These are phyloP conservation scores for Pythium rhizo-oryzae DNA, from an alignment of 352 stramenopile species.

Conservation along the genomic window DNA sequence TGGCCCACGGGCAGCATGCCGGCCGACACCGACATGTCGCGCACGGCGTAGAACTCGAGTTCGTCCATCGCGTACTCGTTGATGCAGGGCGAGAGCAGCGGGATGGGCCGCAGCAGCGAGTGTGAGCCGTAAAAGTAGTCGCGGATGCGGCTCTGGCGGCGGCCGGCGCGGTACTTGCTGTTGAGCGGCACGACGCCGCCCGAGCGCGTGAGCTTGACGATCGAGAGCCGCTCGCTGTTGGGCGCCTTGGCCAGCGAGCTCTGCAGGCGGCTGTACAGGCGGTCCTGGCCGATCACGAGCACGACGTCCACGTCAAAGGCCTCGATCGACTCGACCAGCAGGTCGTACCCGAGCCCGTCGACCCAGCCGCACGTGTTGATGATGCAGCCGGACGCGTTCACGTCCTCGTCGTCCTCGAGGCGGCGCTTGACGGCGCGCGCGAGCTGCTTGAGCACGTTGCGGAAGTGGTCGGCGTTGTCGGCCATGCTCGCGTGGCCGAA, in stretches of 20 bases:
- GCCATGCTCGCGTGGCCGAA: constrained; percentile 80
- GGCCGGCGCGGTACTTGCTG: constrained; percentile 64
- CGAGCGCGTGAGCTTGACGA: constrained; percentile 82
- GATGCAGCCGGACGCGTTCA: constrained; percentile 77
- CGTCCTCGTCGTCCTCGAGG: constrained; percentile 70
- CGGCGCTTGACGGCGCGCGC: constrained; percentile 61
- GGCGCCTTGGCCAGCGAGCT: constrained; percentile 44
- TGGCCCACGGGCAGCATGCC: constrained; percentile 88
- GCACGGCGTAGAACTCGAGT: constrained; percentile 64
- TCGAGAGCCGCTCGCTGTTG: constrained; percentile 45
- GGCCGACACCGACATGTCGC: constrained; percentile 85
- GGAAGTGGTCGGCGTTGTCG: constrained; percentile 90
- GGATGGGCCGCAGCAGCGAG: constrained; percentile 62
- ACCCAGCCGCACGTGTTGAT: constrained; percentile 92
- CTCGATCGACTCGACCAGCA: constrained; percentile 81
- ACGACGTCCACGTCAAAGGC: constrained; percentile 87
- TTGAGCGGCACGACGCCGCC: constrained; percentile 83
- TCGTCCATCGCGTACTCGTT: constrained; percentile 84
- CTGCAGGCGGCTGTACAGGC: constrained; percentile 78
- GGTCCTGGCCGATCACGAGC: constrained; percentile 88
- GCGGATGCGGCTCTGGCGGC: constrained; percentile 73
- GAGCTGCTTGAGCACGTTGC: constrained; percentile 73
- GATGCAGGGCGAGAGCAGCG: constrained; percentile 77
- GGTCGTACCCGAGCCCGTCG: constrained; percentile 81
- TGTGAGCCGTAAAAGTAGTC: constrained; percentile 88